Conservation (phyloP, 2,329 filamentous ascomycete genomes). For the Arthrobotrys conoides region DNA sequence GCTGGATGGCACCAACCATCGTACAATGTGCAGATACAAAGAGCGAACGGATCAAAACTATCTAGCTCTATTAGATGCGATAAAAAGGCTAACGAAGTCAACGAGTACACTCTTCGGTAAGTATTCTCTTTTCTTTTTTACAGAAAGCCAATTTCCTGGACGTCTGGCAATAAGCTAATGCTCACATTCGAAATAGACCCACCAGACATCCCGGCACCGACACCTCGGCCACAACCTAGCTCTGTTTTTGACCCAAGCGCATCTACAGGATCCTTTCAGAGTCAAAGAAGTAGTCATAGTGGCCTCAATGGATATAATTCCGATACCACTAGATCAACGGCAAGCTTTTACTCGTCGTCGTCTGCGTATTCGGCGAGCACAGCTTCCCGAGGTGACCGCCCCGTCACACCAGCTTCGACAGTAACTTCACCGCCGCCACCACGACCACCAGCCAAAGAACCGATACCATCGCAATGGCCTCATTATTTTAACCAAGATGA, state of each 20-base stretch:
- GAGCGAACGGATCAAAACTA: constrained; percentile 54
- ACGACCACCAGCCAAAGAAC: constrained; percentile 44
- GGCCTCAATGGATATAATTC: constrained; percentile 23
- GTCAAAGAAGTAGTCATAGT: constrained; percentile 32
- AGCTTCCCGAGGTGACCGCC: constrained; percentile 13
- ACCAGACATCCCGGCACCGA: constrained; percentile 17
- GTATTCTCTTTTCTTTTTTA: too few relatives aligned
- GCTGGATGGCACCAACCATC: constrained; percentile 51
- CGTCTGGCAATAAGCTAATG: background rate
- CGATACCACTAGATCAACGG: constrained; percentile 20
- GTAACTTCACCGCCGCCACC: constrained; percentile 23
- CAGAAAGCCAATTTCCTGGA: too few relatives aligned
- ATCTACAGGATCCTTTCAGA: constrained; percentile 32
- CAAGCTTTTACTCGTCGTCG: constrained; percentile 32
- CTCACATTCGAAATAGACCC: constrained; percentile 20
- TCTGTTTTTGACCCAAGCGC: constrained; percentile 29
- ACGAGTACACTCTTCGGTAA: constrained; percentile 54
- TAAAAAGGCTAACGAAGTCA: constrained; percentile 44
- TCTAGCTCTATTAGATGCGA: constrained; percentile 45
- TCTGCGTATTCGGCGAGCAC: constrained; percentile 22
- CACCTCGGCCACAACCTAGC: background rate
- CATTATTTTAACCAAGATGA: constrained; percentile 37
- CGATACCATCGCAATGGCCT: constrained; percentile 26
- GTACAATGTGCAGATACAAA: constrained; percentile 52
- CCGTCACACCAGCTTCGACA: constrained; percentile 21